Conservation (phyloP, 495 filamentous ascomycete species). For the Barbatosphaeria neglecta region DNA sequence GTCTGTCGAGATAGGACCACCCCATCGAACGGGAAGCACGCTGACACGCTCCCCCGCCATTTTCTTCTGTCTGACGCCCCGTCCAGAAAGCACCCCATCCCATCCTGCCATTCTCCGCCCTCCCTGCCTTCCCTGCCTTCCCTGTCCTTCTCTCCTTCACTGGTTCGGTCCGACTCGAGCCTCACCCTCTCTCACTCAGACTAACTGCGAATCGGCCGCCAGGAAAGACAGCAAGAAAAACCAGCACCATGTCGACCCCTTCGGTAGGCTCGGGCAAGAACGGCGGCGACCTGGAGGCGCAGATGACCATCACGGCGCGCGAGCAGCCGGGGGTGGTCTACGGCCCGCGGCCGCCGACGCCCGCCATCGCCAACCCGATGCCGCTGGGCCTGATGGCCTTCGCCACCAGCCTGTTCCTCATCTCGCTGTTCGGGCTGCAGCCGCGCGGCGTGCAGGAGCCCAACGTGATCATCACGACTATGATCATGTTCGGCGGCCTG, state of each 20-base stretch:
- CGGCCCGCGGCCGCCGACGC: too few species aligned
- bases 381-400: constrained; percentile 20
- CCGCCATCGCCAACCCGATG: constrained; percentile 8
- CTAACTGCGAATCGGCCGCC: neutral
- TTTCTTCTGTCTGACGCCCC: too few species aligned
- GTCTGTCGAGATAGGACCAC: too few species aligned
- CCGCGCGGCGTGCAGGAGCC: constrained; percentile 22
- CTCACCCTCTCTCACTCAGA: neutral
- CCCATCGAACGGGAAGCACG: too few species aligned
- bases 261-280: neutral
- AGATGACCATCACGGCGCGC: constrained; percentile 4
- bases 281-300: constrained; percentile 5
- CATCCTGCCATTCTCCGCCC: too few species aligned
- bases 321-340: constrained; percentile 2
- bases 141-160: neutral
- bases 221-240: neutral
- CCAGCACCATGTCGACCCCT: neutral
- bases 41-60: too few species aligned
- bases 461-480: constrained; percentile 19
- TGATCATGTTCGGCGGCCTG: constrained; percentile 28
- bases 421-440: constrained; percentile 20
- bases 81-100: too few species aligned
- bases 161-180: neutral
- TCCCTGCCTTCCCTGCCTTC: too few species aligned
- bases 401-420: constrained; percentile 22